Base-by-base conservation (phyloP, 2,329 filamentous ascomycete genomes). In the Drechslera avenae region DNA sequence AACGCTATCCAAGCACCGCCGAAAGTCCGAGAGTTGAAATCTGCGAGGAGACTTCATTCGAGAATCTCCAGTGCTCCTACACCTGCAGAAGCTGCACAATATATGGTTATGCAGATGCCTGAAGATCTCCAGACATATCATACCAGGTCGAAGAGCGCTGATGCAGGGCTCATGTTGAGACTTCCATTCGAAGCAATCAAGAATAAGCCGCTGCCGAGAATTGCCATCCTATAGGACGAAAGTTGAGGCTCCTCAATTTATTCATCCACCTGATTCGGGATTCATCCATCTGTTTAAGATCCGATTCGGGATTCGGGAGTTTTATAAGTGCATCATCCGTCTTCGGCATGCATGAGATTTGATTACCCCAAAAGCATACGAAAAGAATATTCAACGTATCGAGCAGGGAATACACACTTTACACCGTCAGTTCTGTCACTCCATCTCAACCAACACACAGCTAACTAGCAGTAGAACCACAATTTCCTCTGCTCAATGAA, bases 201-300 rank as follows among this genome's bases (percentile, higher is more conserved):
- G 48, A 68, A 69, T 30, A 68, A 68, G 31, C 66, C 65, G 12
- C 49, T 69, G 32, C 63, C 63, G 13, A 57, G 49, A 33, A 68
- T 69, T 46, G 64, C 61, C 28, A 35, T 45, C 19, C 26, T 67
- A 16, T 65, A 52, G 53, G 16, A 23, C 3, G 16, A 34, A 26
- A 3, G 1, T 46, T 1, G 23, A 26, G 21, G 4, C 7, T 23
- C 4, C 21, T n/a, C n/a, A n/a, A n/a, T n/a, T n/a, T n/a, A n/a
- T n/a, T n/a, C n/a, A n/a, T n/a, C n/a, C n/a, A n/a, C n/a, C n/a
- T n/a, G n/a, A n/a, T n/a, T n/a, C 6, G 1, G 4, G 21, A 23
- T 8, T 23, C 9, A 8, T 23, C 21, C 9, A 28, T 28, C 9
- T 28, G 26, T n/a, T n/a, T n/a, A n/a, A n/a, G n/a, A n/a, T n/a